phyloP scores from a whole-genome alignment of 83 land plant genomes.

The Thuja plicata region DNA sequence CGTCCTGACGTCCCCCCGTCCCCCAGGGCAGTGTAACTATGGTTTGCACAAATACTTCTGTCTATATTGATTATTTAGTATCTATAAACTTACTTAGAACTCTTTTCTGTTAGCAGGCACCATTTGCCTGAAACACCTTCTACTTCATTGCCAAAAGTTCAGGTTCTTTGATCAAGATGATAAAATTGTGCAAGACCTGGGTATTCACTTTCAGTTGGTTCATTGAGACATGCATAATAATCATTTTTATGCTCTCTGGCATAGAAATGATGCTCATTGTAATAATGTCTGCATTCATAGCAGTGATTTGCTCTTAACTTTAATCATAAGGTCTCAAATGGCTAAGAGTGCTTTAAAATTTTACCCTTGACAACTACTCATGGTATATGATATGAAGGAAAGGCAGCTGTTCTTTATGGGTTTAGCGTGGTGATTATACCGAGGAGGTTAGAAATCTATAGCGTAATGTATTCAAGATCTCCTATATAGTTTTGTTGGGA shows the following conservation, averaged over 20 bases:
- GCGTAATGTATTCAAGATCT: not conserved
- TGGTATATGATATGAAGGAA: not conserved
- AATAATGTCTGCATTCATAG: not conserved
- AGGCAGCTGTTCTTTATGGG: not conserved
- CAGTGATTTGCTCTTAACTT: not conserved
- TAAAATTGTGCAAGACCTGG: not conserved
- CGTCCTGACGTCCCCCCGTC: too few species aligned
- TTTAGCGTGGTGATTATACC: not conserved
- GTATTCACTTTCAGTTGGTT: not conserved
- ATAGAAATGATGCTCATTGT: not conserved
- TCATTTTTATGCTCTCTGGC: not conserved
- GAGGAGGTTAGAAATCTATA: not conserved
- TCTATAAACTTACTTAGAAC: not conserved
- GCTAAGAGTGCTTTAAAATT: not conserved
- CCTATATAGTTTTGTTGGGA: not conserved
- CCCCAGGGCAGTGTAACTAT: too few species aligned
- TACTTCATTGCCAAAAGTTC: not conserved
- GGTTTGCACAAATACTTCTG: not conserved
- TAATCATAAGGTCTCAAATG: not conserved
- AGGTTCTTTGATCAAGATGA: not conserved
- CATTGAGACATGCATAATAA: not conserved
- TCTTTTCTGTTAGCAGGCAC: not conserved
- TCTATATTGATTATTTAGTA: not conserved
- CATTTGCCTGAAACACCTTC: not conserved
- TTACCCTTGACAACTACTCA: not conserved